Percentiles rank a stretch among this genome's conserved stretches.
phyloP scores from a whole-genome alignment of 192 early-diverging fungal genomes.

The Piromyces finnis region DNA sequence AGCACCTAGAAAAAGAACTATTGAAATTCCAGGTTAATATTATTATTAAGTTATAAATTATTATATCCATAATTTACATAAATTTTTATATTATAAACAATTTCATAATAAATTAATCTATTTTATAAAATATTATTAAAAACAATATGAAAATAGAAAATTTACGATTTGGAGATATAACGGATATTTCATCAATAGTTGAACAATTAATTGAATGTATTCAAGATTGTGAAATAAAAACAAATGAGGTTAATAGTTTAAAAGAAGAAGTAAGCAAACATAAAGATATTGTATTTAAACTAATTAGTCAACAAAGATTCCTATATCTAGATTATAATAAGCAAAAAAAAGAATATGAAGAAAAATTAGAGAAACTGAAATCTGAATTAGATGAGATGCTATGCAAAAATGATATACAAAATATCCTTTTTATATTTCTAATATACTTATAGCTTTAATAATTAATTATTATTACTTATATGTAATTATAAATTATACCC shows the following conservation, averaged over 20 bases:
- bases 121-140: no score
- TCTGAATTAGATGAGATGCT: slow-evolving; percentile 7
- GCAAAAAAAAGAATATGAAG: not conserved
- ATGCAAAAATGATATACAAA: not conserved
- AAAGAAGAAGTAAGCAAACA: slow-evolving; percentile 3
- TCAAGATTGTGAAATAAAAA: slow-evolving; percentile 11
- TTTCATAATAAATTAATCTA: no score
- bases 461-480: not conserved
- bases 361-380: slow-evolving; percentile 3
- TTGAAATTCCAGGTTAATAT: not conserved
- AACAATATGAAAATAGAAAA: not conserved
- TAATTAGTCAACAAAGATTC: slow-evolving; percentile 10
- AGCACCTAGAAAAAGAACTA: not conserved
- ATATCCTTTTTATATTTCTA: not conserved
- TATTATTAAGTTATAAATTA: no score
- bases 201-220: slow-evolving; percentile 22
- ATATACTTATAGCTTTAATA: no score
- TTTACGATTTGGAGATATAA: not conserved
- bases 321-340: slow-evolving; percentile 14
- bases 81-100: no score
- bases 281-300: slow-evolving; percentile 7
- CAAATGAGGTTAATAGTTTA: slow-evolving; percentile 9
- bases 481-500: not conserved
- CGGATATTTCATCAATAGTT: slow-evolving; percentile 5
- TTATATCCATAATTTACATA: no score